Evolutionary conservation across 2,329 filamentous ascomycete species (phyloP).

Genomic region (Kalaharituber pfeilii): DNA sequence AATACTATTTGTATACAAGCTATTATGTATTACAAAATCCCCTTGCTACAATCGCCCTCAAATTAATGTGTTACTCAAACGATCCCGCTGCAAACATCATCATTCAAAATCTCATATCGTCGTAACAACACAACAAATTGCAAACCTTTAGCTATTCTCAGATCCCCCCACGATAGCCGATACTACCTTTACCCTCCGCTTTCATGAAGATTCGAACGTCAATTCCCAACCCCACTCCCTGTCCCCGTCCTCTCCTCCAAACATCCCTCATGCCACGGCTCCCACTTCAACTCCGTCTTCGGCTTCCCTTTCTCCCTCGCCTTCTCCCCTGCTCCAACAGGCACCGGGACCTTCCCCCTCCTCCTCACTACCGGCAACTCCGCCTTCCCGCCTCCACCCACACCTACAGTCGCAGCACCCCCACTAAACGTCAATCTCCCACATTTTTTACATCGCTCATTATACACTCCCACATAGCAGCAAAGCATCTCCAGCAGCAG

Average conservation of each 20-base stretch:
- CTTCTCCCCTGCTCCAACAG: slow-evolving; percentile 49
- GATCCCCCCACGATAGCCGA: no score
- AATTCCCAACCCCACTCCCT: neutral
- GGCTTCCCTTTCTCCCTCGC: slow-evolving; percentile 41
- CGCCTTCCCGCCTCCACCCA: slow-evolving; percentile 23
- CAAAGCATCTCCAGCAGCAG: slow-evolving; percentile 33
- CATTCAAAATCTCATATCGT: no score
- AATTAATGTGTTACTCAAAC: no score
- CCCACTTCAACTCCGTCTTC: neutral
- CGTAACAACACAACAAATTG: no score
- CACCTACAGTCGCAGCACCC: slow-evolving; percentile 26
- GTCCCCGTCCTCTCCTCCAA: neutral
- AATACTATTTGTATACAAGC: no score
- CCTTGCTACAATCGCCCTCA: no score
- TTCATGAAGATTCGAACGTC: no score
- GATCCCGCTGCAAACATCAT: no score
- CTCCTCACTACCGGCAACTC: slow-evolving; percentile 3
- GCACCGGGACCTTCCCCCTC: slow-evolving; percentile 52
- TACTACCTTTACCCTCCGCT: no score
- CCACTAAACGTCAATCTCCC: neutral
- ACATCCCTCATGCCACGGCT: neutral
- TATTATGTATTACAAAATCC: no score
- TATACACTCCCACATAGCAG: slow-evolving; percentile 24
- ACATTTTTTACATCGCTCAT: neutral
- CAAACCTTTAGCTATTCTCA: no score